Evolutionary conservation across 163 green algal genomes (phyloP).

Genomic region (Coccomyxa subellipsoidea): DNA sequence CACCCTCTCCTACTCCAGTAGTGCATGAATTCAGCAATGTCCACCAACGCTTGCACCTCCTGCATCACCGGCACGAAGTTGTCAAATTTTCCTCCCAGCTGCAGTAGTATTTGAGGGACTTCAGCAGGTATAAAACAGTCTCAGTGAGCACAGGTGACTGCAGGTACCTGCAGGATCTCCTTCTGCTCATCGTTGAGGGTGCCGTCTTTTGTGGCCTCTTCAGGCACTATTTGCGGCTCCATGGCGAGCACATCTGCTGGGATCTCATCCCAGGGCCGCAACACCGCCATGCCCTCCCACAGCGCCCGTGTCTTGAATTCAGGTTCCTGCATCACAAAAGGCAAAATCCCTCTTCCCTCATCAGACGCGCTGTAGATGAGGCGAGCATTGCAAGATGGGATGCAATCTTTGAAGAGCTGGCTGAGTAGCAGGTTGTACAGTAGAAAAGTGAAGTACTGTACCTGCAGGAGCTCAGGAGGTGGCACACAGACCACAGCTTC

Average conservation of each 20-base stretch:
- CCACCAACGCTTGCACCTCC: neutral
- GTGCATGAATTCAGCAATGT: neutral
- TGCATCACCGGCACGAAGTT: neutral
- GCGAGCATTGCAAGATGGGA: neutral
- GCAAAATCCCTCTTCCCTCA: neutral
- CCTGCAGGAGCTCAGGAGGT: neutral
- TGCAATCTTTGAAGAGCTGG: neutral
- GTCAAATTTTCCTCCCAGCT: too few relatives aligned
- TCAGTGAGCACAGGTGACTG: too few relatives aligned
- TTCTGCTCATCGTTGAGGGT: neutral
- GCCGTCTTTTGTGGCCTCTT: neutral
- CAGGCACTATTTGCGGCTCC: neutral
- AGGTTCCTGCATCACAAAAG: neutral
- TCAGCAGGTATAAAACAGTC: too few relatives aligned
- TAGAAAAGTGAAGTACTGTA: too few relatives aligned
- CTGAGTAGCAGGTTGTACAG: neutral
- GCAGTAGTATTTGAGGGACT: too few relatives aligned
- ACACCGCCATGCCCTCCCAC: neutral
- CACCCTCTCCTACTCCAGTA: neutral
- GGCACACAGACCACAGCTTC: neutral
- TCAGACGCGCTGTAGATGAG: neutral
- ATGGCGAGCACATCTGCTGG: neutral
- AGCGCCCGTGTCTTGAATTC: neutral
- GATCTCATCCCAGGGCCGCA: neutral
- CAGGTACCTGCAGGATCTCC: neutral